A percentile compares a stretch with the other conserved stretches of the same genome.
Evolutionary conservation across 1,284 basidiomycete genomes (phyloP).

Genomic region (Sporisorium scitamineum): DNA sequence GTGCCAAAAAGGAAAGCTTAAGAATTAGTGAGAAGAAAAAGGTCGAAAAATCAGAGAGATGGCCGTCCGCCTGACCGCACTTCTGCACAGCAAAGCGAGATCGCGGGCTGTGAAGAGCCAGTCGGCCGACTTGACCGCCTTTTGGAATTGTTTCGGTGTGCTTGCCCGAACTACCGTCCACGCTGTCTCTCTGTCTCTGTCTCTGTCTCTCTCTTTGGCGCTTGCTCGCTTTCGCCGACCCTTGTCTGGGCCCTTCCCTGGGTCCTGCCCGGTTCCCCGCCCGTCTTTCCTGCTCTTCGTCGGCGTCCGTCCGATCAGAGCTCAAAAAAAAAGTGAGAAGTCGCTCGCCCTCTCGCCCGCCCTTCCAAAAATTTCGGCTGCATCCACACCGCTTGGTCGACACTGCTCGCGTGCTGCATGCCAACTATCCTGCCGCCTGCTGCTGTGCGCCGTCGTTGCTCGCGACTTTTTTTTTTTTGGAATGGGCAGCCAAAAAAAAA

Average conservation of each 20-base stretch:
- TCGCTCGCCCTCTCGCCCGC: no score
- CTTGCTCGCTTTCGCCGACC: background rate
- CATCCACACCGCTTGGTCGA: background rate
- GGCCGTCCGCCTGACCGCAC: no score
- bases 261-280: no score
- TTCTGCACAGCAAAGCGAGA: no score
- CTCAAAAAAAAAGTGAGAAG: constrained; percentile 14
- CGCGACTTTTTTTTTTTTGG: constrained; percentile 15
- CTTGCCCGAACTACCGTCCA: no score
- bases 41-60: no score
- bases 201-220: no score
- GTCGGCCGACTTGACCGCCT: no score
- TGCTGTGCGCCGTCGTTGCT: constrained; percentile 1
- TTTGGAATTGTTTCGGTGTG: background rate
- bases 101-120: background rate
- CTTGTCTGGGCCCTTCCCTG: constrained; percentile 14
- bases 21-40: no score
- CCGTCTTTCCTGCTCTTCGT: background rate
- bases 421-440: background rate
- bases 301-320: constrained; percentile 21
- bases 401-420: constrained; percentile 12
- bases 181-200: no score
- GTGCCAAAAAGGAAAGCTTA: no score
- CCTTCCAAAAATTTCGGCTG: constrained; percentile 26
- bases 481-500: background rate